Evolutionary conservation across 257 asterid species (phyloP).

Genomic region (Verbena officinalis): DNA sequence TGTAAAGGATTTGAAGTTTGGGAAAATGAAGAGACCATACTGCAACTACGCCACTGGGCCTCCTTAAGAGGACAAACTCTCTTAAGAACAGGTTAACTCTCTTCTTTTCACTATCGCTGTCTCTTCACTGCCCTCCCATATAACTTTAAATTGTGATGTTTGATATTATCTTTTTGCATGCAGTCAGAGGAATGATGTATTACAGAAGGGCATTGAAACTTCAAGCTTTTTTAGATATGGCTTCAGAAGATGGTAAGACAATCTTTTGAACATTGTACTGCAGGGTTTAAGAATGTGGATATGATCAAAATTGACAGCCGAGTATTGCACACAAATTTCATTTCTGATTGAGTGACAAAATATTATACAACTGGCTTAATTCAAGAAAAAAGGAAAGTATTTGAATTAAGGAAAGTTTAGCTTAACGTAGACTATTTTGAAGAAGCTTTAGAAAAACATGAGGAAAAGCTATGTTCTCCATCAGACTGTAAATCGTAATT

Average conservation of each 20-base stretch:
- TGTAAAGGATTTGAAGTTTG: slow-evolving; percentile 69
- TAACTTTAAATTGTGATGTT: slow-evolving; percentile 5
- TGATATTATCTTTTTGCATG: slow-evolving; percentile 22
- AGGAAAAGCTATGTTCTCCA: not conserved
- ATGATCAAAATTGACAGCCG: not conserved
- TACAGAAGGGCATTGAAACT: slow-evolving; percentile 85
- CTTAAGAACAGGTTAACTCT: slow-evolving; percentile 63
- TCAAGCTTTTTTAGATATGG: slow-evolving; percentile 91
- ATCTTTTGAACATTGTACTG: slow-evolving; percentile 4
- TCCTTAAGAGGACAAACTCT: slow-evolving; percentile 92
- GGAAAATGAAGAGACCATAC: slow-evolving; percentile 77
- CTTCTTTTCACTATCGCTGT: not conserved
- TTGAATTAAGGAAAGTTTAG: not conserved
- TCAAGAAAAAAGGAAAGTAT: not conserved
- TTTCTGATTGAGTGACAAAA: not conserved
- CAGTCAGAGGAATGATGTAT: slow-evolving; percentile 95
- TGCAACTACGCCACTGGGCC: slow-evolving; percentile 90
- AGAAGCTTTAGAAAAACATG: not conserved
- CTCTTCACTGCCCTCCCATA: slow-evolving; percentile 12
- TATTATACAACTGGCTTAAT: not conserved
- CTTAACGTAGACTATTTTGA: not conserved
- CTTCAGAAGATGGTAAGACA: slow-evolving; percentile 59
- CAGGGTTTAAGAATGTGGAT: slow-evolving; percentile 15
- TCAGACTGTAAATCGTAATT: slow-evolving; percentile 2
- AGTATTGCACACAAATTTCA: not conserved